phyloP scores from a whole-genome alignment of 352 stramenopile species.

The Pythium dissimile region DNA sequence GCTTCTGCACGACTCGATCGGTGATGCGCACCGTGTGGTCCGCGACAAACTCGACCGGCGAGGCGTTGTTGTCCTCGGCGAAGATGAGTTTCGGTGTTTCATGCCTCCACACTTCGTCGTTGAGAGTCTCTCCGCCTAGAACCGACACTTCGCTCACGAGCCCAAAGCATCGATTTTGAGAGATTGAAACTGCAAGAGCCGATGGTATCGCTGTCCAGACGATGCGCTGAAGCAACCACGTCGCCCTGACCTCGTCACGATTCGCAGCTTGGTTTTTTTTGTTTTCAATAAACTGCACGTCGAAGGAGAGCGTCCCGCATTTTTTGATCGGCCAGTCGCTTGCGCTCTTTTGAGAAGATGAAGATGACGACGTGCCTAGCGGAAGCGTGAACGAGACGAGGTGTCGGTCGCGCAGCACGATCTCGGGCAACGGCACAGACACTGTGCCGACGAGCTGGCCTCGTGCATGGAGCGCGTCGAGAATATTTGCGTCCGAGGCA shows the following conservation, averaged over 20 bases:
- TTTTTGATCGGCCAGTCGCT: neutral
- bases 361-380: too few species aligned
- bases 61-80: too few species aligned
- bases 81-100: neutral
- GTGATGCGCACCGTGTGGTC: neutral
- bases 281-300: constrained; percentile 11
- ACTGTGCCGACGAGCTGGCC: constrained; percentile 1
- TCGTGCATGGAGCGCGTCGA: neutral
- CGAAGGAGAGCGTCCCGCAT: constrained; percentile 14
- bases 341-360: neutral
- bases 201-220: neutral
- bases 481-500: too few species aligned
- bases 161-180: neutral
- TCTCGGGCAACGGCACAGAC: constrained; percentile 1
- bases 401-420: constrained; percentile 11
- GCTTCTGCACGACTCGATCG: neutral
- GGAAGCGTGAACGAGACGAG: constrained; percentile 21
- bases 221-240: constrained; percentile 4
- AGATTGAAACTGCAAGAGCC: constrained; percentile 1
- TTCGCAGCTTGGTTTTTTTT: neutral
- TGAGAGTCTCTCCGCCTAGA: constrained; percentile 1
- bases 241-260: neutral
- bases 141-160: constrained; percentile 7
- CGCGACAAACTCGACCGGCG: constrained; percentile 4
- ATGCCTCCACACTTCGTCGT: constrained; percentile 12